Evolutionary conservation across 2,329 filamentous ascomycete species (phyloP), one percentile per base, ranked within the genome.

Genomic region (Ceratocystis smalleyi): DNA sequence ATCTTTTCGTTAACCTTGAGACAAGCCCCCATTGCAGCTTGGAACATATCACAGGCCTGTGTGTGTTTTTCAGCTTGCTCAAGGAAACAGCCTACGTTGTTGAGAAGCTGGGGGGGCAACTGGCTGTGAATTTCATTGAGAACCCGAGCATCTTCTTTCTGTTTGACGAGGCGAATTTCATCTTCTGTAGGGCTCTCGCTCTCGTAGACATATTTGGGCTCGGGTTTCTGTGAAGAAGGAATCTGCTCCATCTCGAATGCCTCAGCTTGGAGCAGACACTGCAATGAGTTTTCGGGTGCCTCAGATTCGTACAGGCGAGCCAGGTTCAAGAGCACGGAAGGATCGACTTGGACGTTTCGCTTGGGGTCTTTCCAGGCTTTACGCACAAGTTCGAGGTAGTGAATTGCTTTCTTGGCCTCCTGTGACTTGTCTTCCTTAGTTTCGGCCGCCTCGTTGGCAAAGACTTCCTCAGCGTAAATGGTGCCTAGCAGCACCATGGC

Each of bases 11-110:
- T 84, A 67, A 90, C 86, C 69, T 88, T 87, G 69, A 95, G 85
- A 71, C 91, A 96, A 17, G 92, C 89, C 68, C 87, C 87, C 63
- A 99, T 77, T 0, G 91, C 94, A n/a, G 88, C 85, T 73, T 99
- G 89, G 72, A 97, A 99, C 75, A 95, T 82, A 61, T 92, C 86
- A 68, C 89, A 86, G 24, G 94, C 91, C 67, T 84, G 79, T 22
- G 87, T 83, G 68, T 88, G 85, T 71, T 90, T 91, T 70, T 95
- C 91, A 1, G 85, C 81, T 72, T 96, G 91, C 69, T 90, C 96
- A 69, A 95, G 84, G 75, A 97, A 97, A 74, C 91, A 96, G 4
- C 89, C 94, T 72, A 97, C 95, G 73, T 99, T 99, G 78, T 97
- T 99, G 54, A 99, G 81, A 1, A 97, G 79, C 71, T 96, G 91